Evolutionary conservation across 495 filamentous ascomycete genomes (phyloP).

Genomic region (Penicillium fimorum): DNA sequence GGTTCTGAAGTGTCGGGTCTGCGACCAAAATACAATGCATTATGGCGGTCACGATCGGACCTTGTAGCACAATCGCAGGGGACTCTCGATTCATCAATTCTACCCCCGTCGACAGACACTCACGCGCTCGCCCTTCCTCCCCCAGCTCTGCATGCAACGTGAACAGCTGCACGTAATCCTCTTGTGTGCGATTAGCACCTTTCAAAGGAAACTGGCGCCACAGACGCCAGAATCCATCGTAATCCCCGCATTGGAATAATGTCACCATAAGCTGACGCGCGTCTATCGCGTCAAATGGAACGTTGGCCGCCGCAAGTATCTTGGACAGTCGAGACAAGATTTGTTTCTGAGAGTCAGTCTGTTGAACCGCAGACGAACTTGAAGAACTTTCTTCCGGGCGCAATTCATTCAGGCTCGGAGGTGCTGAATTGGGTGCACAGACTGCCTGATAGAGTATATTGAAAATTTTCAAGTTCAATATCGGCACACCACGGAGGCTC

Average conservation of each 20-base stretch:
- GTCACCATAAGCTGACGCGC: conserved; percentile 49
- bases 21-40: conserved; percentile 53
- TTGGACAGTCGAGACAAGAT: conserved; percentile 22
- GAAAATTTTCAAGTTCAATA: conserved; percentile 45
- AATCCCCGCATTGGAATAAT: conserved; percentile 40
- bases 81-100: conserved; percentile 60
- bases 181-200: conserved; percentile 46
- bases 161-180: conserved; percentile 59
- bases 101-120: conserved; percentile 50
- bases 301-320: conserved; percentile 35
- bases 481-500: conserved; percentile 40
- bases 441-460: conserved; percentile 41
- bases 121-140: conserved; percentile 45
- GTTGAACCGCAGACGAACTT: conserved; percentile 6
- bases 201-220: conserved; percentile 58
- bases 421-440: conserved; percentile 1
- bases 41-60: conserved; percentile 40
- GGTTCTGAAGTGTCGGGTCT: conserved; percentile 44
- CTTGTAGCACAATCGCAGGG: conserved; percentile 47
- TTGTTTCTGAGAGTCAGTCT: conserved; percentile 18
- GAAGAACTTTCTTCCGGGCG: conserved; percentile 1
- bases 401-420: neutral
- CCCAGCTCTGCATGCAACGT: conserved; percentile 46
- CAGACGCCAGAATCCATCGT: conserved; percentile 57
- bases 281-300: conserved; percentile 49